phyloP scores from a whole-genome alignment of 106 monocot species.

The Allium fistulosum region DNA sequence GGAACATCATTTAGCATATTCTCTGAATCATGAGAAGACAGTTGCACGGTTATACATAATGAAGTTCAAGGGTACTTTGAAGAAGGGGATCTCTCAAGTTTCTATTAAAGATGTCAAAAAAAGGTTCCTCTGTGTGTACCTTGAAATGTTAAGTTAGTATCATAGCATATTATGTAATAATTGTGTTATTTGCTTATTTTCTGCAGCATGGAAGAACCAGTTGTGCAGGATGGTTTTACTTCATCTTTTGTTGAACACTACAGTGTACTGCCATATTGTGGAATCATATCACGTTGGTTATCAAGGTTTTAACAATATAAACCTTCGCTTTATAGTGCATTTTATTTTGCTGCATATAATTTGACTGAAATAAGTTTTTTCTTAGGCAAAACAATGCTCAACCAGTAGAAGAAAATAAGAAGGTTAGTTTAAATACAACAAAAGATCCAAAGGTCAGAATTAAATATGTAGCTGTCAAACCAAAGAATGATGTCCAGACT shows the following conservation, averaged over 20 bases:
- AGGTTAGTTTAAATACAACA: not conserved
- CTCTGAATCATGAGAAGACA: slow-evolving; percentile 40
- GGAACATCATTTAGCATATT: slow-evolving; percentile 35
- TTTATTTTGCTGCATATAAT: not conserved
- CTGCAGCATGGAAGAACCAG: slow-evolving; percentile 35
- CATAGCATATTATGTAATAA: not conserved
- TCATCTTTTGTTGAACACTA: slow-evolving; percentile 34
- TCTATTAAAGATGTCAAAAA: slow-evolving; percentile 28
- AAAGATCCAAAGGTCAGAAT: slow-evolving; percentile 5
- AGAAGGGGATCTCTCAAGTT: slow-evolving; percentile 17
- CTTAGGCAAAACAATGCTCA: slow-evolving; percentile 12
- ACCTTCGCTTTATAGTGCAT: not conserved
- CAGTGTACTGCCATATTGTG: slow-evolving; percentile 32
- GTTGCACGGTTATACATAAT: slow-evolving; percentile 42
- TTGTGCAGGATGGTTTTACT: slow-evolving; percentile 12
- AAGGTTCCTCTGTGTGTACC: slow-evolving; percentile 21
- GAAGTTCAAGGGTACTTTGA: slow-evolving; percentile 19
- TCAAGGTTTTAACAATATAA: slow-evolving; percentile 20
- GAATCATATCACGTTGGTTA: slow-evolving; percentile 31
- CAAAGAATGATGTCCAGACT: not conserved
- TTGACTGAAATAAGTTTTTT: slow-evolving; percentile 2
- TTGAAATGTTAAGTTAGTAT: not conserved
- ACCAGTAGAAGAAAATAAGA: not conserved
- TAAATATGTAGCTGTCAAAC: not conserved
- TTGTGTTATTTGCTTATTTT: not conserved